Base-by-base conservation (phyloP, 2,329 filamentous ascomycete species). In the Penicillium crustosum region DNA sequence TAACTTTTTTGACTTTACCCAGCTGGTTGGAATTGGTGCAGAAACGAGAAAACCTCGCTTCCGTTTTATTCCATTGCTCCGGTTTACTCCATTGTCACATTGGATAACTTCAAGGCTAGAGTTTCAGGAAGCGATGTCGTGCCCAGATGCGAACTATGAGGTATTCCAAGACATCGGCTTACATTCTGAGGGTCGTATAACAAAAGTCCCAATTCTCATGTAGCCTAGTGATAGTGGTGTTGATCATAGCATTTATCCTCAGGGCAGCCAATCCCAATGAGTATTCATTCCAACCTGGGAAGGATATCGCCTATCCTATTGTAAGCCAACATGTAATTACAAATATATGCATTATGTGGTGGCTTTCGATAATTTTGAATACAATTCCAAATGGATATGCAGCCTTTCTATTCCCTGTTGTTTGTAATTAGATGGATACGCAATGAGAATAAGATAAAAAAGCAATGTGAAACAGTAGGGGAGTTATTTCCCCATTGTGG, bases 401-500 rank as follows among this genome's bases (percentile, higher is more conserved):
- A 58, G 7, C 27, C 29, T 19, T 31, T 17, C 21, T 45, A 29
- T 15, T 53, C 21, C 12, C 21, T 33, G 17, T 13, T 33, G 29
- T 15, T 23, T 35, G 8, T 4, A 51, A 21, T 49, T 49, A 36
- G 19, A 31, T 49, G 6, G 38, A 35, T 19, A 49, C 13, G 31
- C 39, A 49, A 29, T 35, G 13, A 38, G 19, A 48, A 41, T 5
- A 38, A 39, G 17, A 15, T 44, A 43, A 19, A 58, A 49, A 60
- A 55, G 55, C 35, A 63, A 63, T 50, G 8, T 61, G 59, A 62
- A 48, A 65, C 61, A 44, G 27, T 44, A 63, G 61, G n/a, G 19
- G 44, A 56, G 53, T 53, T 53, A 55, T 63, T 53, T 53, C 60
- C 53, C 55, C 61, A 56, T 59, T 48, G 33, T 60, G 63, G 63